Conservation (phyloP, 73 alveolate genomes). For the Paraurostyla sp. region DNA sequence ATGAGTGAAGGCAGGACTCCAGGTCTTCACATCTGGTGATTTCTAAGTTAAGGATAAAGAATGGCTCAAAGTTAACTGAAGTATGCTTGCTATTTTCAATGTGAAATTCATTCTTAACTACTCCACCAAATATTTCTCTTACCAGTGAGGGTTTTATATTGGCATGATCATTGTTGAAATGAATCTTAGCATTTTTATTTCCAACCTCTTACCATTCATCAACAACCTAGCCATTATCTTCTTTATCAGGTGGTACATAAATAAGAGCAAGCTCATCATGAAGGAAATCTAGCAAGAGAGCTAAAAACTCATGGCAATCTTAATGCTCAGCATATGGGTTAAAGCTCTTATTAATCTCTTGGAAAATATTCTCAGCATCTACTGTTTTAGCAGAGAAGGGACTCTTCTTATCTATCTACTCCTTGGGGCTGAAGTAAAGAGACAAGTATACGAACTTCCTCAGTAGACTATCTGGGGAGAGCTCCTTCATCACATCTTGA, state of each 20-base stretch:
- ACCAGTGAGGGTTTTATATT: background rate
- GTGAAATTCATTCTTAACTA: slow-evolving; percentile 55
- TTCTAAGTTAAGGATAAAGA: slow-evolving; percentile 51
- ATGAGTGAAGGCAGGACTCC: slow-evolving; percentile 48
- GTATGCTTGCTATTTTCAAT: slow-evolving; percentile 30
- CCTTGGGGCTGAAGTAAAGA: slow-evolving; percentile 34
- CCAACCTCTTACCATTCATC: slow-evolving; percentile 45
- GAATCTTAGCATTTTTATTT: background rate
- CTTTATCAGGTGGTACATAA: background rate
- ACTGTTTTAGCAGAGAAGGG: slow-evolving; percentile 55
- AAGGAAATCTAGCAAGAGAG: slow-evolving; percentile 53
- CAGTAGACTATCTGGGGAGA: slow-evolving; percentile 15
- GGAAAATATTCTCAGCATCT: slow-evolving; percentile 64
- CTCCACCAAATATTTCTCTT: slow-evolving; percentile 69
- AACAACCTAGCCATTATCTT: background rate
- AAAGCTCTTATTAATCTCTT: slow-evolving; percentile 34
- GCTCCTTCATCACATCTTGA: slow-evolving; percentile 41
- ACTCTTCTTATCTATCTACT: slow-evolving; percentile 30
- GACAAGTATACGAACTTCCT: slow-evolving; percentile 52
- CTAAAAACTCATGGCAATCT: slow-evolving; percentile 72
- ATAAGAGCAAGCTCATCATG: slow-evolving; percentile 44
- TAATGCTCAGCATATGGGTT: slow-evolving; percentile 62
- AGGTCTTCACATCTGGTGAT: slow-evolving; percentile 54
- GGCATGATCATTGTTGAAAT: slow-evolving; percentile 25
- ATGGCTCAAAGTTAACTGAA: slow-evolving; percentile 63